phyloP scores from a whole-genome alignment of 2,329 filamentous ascomycete species.

The Fusarium sp. region DNA sequence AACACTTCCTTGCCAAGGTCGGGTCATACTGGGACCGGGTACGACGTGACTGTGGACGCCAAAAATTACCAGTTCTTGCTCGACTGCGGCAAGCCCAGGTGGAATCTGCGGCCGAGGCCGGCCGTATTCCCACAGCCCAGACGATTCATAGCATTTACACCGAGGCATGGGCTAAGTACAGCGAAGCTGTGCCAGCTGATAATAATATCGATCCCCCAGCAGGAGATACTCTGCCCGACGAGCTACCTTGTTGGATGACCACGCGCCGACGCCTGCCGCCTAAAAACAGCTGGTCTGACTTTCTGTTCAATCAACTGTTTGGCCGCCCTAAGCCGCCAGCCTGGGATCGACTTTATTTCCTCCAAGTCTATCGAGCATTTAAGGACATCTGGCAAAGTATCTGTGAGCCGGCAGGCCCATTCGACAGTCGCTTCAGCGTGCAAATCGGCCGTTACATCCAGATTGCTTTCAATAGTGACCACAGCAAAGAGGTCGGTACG shows the following conservation, averaged over 20 bases:
- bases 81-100: not conserved
- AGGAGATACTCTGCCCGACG: not conserved
- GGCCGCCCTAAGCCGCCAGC: not conserved
- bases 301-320: not conserved
- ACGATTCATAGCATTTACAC: slow-evolving; percentile 8
- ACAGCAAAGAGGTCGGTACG: slow-evolving; percentile 6
- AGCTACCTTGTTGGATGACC: slow-evolving; percentile 7
- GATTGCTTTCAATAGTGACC: slow-evolving; percentile 13
- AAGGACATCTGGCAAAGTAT: not conserved
- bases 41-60: not conserved
- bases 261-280: not conserved
- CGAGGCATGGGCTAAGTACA: slow-evolving; percentile 9
- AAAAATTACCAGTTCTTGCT: not conserved
- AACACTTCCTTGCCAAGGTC: slow-evolving; percentile 14
- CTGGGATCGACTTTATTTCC: not conserved
- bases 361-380: not conserved
- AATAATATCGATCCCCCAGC: not conserved
- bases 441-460: slow-evolving; percentile 1
- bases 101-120: not conserved
- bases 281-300: not conserved
- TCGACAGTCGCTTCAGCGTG: not conserved
- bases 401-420: not conserved
- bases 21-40: slow-evolving; percentile 5
- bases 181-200: not conserved
- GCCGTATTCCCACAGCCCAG: slow-evolving; percentile 11